Evolutionary conservation across 139 green algal genomes (phyloP), one percentile per base, ranked within the genome.

Genomic region (Chlamydomonas schloesseri): DNA sequence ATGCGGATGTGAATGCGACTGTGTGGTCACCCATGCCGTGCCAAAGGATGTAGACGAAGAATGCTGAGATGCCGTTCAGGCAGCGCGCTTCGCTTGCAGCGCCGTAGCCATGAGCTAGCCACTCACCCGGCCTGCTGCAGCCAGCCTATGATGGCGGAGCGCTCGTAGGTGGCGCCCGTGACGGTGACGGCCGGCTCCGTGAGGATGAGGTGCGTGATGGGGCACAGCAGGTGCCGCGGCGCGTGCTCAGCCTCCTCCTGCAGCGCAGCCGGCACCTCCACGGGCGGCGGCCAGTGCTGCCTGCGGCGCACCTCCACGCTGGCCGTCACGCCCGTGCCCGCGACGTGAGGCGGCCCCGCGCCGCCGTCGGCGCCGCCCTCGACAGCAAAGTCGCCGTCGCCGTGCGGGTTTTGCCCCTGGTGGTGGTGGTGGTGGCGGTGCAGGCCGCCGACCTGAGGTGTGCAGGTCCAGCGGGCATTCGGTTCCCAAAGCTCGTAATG

Each of bases 191-290:
- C 74, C 0, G 88, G 88, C 69, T 92, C 80, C 47, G 74, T 78
- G 53, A 92, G 86, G 68, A 92, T 77, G 42, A 37, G 70, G 33
- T 90, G 82, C 1, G 84, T 92, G 74, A 92, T 92, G 79, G 88
- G 88, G 55, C 88, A 92, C 64, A 82, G 72, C 65, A 86, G 67
- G 83, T 72, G 83, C 29, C 70, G 62, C 14, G 83, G 88, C 50
- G 53, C 73, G 18, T 65, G 67, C 36, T 67, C 42, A 23, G 58
- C 68, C 21, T 83, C 70, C 65, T 89, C 83, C 29, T 71, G 64
- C 29, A 71, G 64, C 13, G 74, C 68, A 34, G 64, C 53, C 2
- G 88, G 80, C 5, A 92, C 71, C 3, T 23, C 3, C 31, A 92
- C 68, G 2, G 88, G 80, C 42, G 88, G 88, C 21, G 88, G 88